These are phyloP conservation scores for Globisporangium takayamanum DNA, from an alignment of 352 stramenopile genomes.

Conservation along the genomic window DNA sequence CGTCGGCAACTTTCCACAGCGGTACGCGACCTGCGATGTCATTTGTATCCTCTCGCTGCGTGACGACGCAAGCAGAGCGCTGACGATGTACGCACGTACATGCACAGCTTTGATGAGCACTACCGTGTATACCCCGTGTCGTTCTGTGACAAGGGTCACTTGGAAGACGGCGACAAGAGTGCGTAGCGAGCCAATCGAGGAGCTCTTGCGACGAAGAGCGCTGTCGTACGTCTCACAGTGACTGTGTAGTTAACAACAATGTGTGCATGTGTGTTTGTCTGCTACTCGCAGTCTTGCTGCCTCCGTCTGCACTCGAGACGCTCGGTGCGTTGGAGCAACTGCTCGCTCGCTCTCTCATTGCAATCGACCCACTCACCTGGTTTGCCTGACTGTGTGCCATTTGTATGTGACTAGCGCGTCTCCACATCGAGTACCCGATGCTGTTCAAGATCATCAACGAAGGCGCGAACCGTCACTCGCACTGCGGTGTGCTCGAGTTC, in stretches of 20 bases:
- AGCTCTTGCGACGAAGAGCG: neutral
- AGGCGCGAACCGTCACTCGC: conserved; percentile 85
- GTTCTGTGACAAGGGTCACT: conserved; percentile 81
- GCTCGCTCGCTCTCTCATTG: neutral
- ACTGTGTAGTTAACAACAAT: neutral
- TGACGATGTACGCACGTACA: neutral
- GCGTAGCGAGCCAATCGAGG: conserved; percentile 11
- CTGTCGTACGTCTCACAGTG: neutral
- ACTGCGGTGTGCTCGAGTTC: conserved; percentile 99
- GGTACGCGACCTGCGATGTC: conserved; percentile 21
- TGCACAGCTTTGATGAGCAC: conserved; percentile 74
- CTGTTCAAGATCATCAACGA: conserved; percentile 95
- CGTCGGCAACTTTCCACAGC: conserved; percentile 64
- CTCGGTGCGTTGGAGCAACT: conserved; percentile 55
- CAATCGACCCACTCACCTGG: neutral
- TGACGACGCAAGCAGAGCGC: neutral
- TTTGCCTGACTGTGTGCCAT: neutral
- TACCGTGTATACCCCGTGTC: conserved; percentile 85
- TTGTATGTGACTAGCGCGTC: conserved; percentile 30
- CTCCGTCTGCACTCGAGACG: conserved; percentile 96
- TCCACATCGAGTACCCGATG: conserved; percentile 99
- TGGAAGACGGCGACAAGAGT: conserved; percentile 90
- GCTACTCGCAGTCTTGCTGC: conserved; percentile 84
- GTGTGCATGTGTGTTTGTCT: neutral
- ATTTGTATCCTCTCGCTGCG: neutral